Evolutionary conservation across 2,329 filamentous ascomycete genomes (phyloP), one percentile per base, ranked within the genome.

Genomic region (Parastagonospora avenae): DNA sequence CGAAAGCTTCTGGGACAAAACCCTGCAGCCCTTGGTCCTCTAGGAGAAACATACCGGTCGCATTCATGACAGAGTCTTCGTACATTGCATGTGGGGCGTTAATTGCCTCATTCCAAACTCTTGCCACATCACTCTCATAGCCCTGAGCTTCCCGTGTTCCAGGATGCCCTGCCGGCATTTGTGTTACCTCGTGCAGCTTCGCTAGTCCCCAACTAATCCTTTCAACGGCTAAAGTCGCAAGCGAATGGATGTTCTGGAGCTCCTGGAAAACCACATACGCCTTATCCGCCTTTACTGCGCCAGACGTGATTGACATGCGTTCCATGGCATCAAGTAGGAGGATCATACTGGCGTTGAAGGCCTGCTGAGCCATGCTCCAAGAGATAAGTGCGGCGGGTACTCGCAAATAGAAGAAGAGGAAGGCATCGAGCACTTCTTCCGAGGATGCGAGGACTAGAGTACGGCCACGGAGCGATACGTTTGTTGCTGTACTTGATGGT

Each of bases 261-360:
- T 77, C 68, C 8, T 64, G 55, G 56, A 81, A 81, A 5, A 79
- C 68, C 4, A 59, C 68, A 44, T 72, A 78, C 4, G 73, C 74
- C 40, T 74, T 66, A 51, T 78, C 70, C 4, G 77, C 72, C 36
- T 74, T 71, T n/a, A 39, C 40, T 9, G 53, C 45, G 3, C 54
- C 54, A 1, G 15, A 30, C 39, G 65, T 66, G 12, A 76, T 57
- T 14, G 73, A 67, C n/a, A 66, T 64, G 14, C 69, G 59, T 59
- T 80, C 78, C 51, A 78, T 67, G 7, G 76, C 76, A 42, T 80
- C 77, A 2, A 79, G 66, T 1, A 80, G 66, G 6, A 81, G 60
- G 16, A 81, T 77, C 77, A 80, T 80, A 52, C 73, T 76, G 8
- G 77, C 76, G 49, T 80, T 80, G 68, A 80, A 80, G 2, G 78